These are phyloP conservation scores for Gaultheria prostrata DNA, from an alignment of 148 eudicot species.

Conservation along the genomic window DNA sequence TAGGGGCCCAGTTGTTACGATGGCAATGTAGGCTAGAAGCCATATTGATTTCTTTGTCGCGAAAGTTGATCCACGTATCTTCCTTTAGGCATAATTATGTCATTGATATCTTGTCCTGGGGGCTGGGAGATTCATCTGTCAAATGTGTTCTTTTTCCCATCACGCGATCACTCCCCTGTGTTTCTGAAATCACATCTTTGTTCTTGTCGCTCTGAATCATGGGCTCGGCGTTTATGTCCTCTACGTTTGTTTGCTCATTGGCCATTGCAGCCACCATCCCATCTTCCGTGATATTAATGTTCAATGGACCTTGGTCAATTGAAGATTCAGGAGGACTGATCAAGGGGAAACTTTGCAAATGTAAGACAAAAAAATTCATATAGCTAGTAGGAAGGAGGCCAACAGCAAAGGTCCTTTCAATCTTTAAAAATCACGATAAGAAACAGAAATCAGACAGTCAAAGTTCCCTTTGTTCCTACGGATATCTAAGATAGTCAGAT, in stretches of 20 bases:
- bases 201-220: conserved; percentile 17
- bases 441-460: conserved; percentile 4
- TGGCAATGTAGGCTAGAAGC: conserved; percentile 73
- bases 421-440: not conserved
- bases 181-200: conserved; percentile 15
- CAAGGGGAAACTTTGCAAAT: conserved; percentile 32
- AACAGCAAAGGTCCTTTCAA: not conserved
- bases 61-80: conserved; percentile 61
- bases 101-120: conserved; percentile 24
- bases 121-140: conserved; percentile 17
- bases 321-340: conserved; percentile 41
- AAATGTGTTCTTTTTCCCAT: conserved; percentile 17
- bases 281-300: conserved; percentile 51
- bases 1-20: conserved; percentile 67
- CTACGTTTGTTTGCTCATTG: conserved; percentile 34
- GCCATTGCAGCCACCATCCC: conserved; percentile 55
- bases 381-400: not conserved
- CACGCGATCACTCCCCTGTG: not conserved
- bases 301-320: conserved; percentile 71
- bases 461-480: not conserved
- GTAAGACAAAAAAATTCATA: conserved; percentile 14
- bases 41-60: conserved; percentile 63
- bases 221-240: conserved; percentile 17
- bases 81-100: conserved; percentile 31
- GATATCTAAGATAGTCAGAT: not conserved